Evolutionary conservation across 768 basidiomycete species (phyloP), one percentile per base, ranked within the genome.

Genomic region (Cystobasidium ongulense): DNA sequence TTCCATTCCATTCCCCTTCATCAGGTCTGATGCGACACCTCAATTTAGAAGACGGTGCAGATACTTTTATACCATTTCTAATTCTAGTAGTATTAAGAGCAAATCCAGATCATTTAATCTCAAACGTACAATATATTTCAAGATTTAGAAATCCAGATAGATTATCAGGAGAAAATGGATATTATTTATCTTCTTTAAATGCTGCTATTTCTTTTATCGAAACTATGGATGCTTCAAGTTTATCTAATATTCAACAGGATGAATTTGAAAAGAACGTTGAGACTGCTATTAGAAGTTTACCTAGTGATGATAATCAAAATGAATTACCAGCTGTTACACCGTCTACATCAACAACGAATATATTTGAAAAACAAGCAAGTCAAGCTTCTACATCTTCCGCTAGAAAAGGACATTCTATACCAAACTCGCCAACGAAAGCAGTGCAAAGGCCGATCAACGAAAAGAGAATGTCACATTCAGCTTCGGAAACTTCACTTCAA

Each of bases 81-180:
- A 98, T 99, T 63, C 96, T 86, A 78, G 90, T 97, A 15, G 91
- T 98, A 1, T 84, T 98, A 57, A 90, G 90, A 80, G 89, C 93
- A n/a, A 97, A 97, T 78, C 95, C 96, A 0, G 87, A 89, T 25
- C 88, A 98, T 79, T 83, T 99, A 54, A 83, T 98, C 15, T 97
- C 94, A 1, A 99, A 99, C 79, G 87, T 98, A 21, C 95, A 98
- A 91, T 99, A 97, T 81, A 95, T 99, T 79, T 92, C 89, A 76
- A 88, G 96, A 13, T 99, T 98, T 80, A 85, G 96, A 46, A 92
- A 90, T 79, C 90, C 93, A 0, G 83, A 84, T 1, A 95, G 92
- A 80, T 82, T 99, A 41, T 90, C 92, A 77, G 92, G 94, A 70
- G 96, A 99, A 81, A 89, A 92, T 2, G 96, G 94, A 0, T 98